Evolutionary conservation across 495 filamentous ascomycete species (phyloP).

Genomic region (Podospora fimiseda): DNA sequence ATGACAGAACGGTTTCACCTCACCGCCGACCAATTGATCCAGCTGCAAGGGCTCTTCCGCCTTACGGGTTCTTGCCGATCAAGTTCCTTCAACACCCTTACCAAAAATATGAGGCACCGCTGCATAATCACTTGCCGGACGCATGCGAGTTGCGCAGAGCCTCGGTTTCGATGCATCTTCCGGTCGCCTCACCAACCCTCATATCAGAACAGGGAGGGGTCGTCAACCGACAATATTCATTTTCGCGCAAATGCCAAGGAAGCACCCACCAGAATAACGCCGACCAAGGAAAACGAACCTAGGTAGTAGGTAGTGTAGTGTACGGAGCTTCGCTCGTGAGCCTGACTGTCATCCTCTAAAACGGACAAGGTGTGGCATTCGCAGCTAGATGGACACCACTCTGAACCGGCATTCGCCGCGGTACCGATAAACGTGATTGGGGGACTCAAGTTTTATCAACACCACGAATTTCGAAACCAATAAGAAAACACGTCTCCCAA

Average conservation of each 20-base stretch:
- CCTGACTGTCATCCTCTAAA: too few relatives aligned
- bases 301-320: not conserved
- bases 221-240: not conserved
- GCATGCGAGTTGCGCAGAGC: conserved; percentile 11
- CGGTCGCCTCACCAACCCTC: not conserved
- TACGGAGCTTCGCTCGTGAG: too few relatives aligned
- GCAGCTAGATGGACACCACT: too few relatives aligned
- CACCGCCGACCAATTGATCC: too few relatives aligned
- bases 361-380: too few relatives aligned
- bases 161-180: conserved; percentile 12
- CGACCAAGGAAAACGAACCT: not conserved
- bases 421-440: not conserved
- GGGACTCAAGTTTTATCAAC: not conserved
- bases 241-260: not conserved
- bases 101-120: not conserved
- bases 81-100: not conserved
- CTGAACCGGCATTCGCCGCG: not conserved
- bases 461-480: not conserved
- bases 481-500: not conserved
- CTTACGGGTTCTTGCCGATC: not conserved
- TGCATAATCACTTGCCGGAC: not conserved
- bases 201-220: not conserved
- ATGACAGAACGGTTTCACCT: too few relatives aligned
- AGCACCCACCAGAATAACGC: not conserved
- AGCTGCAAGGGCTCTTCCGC: conserved; percentile 10